Percentiles rank a stretch among this genome's conserved stretches.
phyloP scores from a whole-genome alignment of 1,139 yeast genomes.

The Geotrichum candidum region DNA sequence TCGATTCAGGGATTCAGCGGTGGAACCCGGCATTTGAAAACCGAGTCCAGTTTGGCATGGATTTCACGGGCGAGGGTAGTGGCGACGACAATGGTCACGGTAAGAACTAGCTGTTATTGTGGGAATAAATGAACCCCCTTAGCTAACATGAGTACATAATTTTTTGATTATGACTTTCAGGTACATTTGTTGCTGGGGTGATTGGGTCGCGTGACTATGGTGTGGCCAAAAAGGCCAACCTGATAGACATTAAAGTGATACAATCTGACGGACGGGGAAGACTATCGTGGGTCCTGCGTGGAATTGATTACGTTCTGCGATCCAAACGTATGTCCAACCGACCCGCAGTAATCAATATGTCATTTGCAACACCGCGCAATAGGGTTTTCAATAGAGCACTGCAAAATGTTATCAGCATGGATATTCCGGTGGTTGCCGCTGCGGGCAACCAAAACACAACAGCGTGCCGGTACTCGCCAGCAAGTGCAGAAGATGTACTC shows the following conservation, averaged over 20 bases:
- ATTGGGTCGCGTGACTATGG: slow-evolving; percentile 74
- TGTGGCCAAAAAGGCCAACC: slow-evolving; percentile 60
- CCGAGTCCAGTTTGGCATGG: slow-evolving; percentile 53
- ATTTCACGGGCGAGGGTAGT: slow-evolving; percentile 54
- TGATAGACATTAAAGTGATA: slow-evolving; percentile 69
- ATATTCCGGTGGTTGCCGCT: slow-evolving; percentile 75
- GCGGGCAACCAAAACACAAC: slow-evolving; percentile 79
- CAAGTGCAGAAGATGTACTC: slow-evolving; percentile 62
- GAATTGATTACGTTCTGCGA: slow-evolving; percentile 60
- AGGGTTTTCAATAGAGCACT: slow-evolving; percentile 65
- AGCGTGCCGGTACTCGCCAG: slow-evolving; percentile 79
- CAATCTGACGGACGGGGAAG: slow-evolving; percentile 59
- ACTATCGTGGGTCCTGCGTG: slow-evolving; percentile 55
- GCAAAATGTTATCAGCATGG: slow-evolving; percentile 60
- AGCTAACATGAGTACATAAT: neutral
- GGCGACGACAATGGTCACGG: slow-evolving; percentile 69
- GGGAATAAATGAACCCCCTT: neutral
- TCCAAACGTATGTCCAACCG: slow-evolving; percentile 31
- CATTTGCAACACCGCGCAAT: slow-evolving; percentile 68
- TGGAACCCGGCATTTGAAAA: slow-evolving; percentile 59
- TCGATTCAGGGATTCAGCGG: slow-evolving; percentile 65
- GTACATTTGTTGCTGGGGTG: slow-evolving; percentile 88
- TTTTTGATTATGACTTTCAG: slow-evolving; percentile 25
- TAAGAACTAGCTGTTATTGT: neutral
- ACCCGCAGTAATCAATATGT: slow-evolving; percentile 70